phyloP scores from a whole-genome alignment of 768 basidiomycete genomes.

The Tulasnella sp. region DNA sequence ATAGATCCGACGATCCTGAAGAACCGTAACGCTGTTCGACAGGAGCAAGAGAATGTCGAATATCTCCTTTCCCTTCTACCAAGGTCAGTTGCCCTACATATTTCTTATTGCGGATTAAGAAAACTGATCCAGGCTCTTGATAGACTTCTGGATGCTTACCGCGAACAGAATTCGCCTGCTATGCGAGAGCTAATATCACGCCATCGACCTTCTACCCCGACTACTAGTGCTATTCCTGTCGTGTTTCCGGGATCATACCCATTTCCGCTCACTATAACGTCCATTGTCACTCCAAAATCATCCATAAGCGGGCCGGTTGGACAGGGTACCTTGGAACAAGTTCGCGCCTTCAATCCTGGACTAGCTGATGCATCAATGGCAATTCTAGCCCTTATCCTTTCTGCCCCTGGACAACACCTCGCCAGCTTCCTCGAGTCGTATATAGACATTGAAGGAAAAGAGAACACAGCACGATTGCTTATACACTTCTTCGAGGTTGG shows the following conservation, averaged over 20 bases:
- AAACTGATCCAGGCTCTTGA: conserved; percentile 8
- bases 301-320: conserved; percentile 35
- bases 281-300: conserved; percentile 37
- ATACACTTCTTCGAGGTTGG: conserved; percentile 73
- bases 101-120: neutral
- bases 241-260: conserved; percentile 94
- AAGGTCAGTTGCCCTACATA: conserved; percentile 40
- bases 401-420: conserved; percentile 69
- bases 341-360: conserved; percentile 55
- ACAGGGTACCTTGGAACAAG: conserved; percentile 36
- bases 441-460: conserved; percentile 81
- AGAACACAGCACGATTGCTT: conserved; percentile 60
- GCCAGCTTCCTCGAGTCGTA: conserved; percentile 66
- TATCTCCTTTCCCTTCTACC: conserved; percentile 73
- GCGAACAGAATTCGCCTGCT: conserved; percentile 61
- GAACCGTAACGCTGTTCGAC: conserved; percentile 50
- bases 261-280: conserved; percentile 67
- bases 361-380: conserved; percentile 81
- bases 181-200: conserved; percentile 63
- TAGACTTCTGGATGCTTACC: conserved; percentile 80
- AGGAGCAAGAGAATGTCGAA: conserved; percentile 91
- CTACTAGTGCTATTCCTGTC: conserved; percentile 51
- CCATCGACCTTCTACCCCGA: conserved; percentile 46
- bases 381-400: conserved; percentile 66
- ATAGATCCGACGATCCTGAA: conserved; percentile 52